Base-by-base conservation (phyloP, 495 filamentous ascomycete genomes). In the Daldinia vernicosa region DNA sequence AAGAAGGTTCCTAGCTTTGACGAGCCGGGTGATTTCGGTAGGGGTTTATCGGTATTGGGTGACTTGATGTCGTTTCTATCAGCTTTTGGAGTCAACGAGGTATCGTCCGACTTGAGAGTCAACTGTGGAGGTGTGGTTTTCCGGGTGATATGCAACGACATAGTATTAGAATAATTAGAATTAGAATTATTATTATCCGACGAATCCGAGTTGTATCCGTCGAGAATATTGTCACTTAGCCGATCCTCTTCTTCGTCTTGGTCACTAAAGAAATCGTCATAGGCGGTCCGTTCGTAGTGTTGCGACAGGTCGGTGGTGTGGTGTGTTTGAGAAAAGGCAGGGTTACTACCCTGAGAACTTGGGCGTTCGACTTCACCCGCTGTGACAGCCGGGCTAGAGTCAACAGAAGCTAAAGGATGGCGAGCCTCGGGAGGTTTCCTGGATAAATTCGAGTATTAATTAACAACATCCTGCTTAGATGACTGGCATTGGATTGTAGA, bases 1-100 rank as follows among this genome's bases (percentile, higher is more conserved):
- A 86, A 86, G 76, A 85, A 83, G 4, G 78, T 78, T 22, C 80
- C 82, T 67, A 86, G 77, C 56, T 86, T 85, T 63, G 85, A 86
- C 11, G 80, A 80, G 35, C 76, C 76, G 11, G 86, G 86, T 19
- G 85, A 87, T 66, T 84, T 87, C 2, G 84, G 85, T 30, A 85
- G 71, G 26, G 84, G 80, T 74, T 85, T 87, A 70, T 85, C 80
- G 55, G 83, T 80, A 66, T 82, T 79, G 6, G 76, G 75, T 40
- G 76, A 75, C 65, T 74, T 78, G 50, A 69, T 24, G 43, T 77
- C 66, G 70, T 72, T 45, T 9, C 40, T 67, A 54, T 76, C 70
- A 59, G 69, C 59, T 24, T 74, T 75, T 61, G 62, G 63, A 26
- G 47, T 59, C 12, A 75, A 53, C 30, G 73, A 63, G 47, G 65